Percentiles rank a stretch among this genome's conserved stretches.
phyloP scores from a whole-genome alignment of 768 basidiomycete genomes.

The Tremella mesenterica region DNA sequence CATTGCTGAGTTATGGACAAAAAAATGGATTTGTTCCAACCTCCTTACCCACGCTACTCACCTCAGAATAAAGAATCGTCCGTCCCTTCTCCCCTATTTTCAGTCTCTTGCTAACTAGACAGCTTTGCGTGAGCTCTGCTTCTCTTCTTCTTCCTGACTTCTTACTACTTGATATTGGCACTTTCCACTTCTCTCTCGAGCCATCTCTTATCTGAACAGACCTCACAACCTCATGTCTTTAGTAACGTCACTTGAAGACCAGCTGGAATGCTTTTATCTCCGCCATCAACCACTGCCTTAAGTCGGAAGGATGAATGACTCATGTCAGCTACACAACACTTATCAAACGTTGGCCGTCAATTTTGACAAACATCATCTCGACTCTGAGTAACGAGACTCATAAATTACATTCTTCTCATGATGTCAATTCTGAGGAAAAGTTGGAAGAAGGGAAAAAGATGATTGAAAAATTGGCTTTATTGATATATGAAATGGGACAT shows the following conservation, averaged over 20 bases:
- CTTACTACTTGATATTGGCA: constrained; percentile 4
- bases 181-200: not conserved
- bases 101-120: not conserved
- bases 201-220: not conserved
- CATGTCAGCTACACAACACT: constrained; percentile 38
- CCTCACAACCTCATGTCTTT: too few relatives aligned
- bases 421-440: constrained; percentile 37
- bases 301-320: too few relatives aligned
- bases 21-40: too few relatives aligned
- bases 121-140: constrained; percentile 27
- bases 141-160: not conserved
- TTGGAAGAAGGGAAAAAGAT: constrained; percentile 69
- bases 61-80: constrained; percentile 43
- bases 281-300: too few relatives aligned
- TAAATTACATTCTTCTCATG: constrained; percentile 27
- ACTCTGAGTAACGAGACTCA: constrained; percentile 59
- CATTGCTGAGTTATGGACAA: too few relatives aligned
- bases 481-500: constrained; percentile 84
- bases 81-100: not conserved
- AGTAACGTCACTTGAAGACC: too few relatives aligned
- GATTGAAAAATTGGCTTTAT: constrained; percentile 61
- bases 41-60: constrained; percentile 35
- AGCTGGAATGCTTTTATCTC: too few relatives aligned
- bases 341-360: constrained; percentile 52
- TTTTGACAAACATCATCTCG: constrained; percentile 73